These are phyloP conservation scores for Berberis thunbergii DNA, from an alignment of 164 flowering plant species.

Conservation along the genomic window DNA sequence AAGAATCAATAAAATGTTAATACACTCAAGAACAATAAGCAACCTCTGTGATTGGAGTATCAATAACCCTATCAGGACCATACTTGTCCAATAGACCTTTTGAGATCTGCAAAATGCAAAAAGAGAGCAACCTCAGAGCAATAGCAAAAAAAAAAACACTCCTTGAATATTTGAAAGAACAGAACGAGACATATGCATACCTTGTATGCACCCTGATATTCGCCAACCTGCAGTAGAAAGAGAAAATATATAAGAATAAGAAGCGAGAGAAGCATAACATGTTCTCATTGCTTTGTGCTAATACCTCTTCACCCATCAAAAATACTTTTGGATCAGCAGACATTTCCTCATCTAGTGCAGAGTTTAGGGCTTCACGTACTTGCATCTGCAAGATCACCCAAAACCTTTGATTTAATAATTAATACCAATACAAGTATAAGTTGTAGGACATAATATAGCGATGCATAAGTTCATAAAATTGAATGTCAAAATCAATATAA, in stretches of 20 bases:
- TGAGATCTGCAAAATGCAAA: slow-evolving; percentile 38
- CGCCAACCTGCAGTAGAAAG: slow-evolving; percentile 66
- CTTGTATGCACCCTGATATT: slow-evolving; percentile 99
- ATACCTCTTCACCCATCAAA: slow-evolving; percentile 63
- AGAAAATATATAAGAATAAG: slow-evolving; percentile 4
- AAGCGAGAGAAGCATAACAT: background rate
- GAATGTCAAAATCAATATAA: too few relatives aligned
- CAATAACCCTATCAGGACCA: slow-evolving; percentile 93
- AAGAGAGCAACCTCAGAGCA: background rate
- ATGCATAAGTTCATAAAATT: too few relatives aligned
- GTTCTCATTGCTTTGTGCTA: background rate
- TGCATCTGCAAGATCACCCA: slow-evolving; percentile 27
- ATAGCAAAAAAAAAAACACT: background rate
- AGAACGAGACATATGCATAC: slow-evolving; percentile 29
- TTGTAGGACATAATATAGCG: too few relatives aligned
- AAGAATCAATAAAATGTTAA: background rate
- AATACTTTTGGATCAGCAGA: slow-evolving; percentile 54
- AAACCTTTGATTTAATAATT: too few relatives aligned
- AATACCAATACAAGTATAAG: too few relatives aligned
- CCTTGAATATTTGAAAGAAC: background rate
- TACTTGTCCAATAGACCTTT: slow-evolving; percentile 89
- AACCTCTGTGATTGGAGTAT: slow-evolving; percentile 99
- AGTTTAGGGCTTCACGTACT: slow-evolving; percentile 54
- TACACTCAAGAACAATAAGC: background rate
- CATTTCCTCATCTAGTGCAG: slow-evolving; percentile 71